These are phyloP conservation scores for Hypoxylon rickii DNA, from an alignment of 495 filamentous ascomycete genomes.

Conservation along the genomic window DNA sequence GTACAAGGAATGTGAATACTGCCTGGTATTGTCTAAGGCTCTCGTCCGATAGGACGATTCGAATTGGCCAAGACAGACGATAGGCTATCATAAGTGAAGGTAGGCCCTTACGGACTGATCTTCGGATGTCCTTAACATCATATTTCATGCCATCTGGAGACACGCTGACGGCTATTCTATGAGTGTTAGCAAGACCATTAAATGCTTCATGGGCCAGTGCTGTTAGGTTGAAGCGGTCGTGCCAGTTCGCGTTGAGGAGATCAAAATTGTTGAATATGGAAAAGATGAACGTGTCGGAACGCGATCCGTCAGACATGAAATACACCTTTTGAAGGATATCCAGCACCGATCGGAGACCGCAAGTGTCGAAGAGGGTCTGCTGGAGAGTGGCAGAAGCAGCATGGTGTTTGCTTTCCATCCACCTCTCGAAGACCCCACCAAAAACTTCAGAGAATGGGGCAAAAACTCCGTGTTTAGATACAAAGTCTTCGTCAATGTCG, in stretches of 20 bases:
- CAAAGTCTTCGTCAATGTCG: slow-evolving; percentile 60
- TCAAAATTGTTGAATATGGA: slow-evolving; percentile 81
- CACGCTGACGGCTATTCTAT: slow-evolving; percentile 61
- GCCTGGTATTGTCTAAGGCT: slow-evolving; percentile 67
- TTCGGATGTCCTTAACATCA: slow-evolving; percentile 43
- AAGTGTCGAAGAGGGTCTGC: slow-evolving; percentile 67
- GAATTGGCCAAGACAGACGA: slow-evolving; percentile 80
- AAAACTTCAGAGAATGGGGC: slow-evolving; percentile 80
- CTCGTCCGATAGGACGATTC: slow-evolving; percentile 71
- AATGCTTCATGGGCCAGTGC: slow-evolving; percentile 77
- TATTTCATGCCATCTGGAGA: slow-evolving; percentile 43
- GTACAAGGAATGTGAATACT: slow-evolving; percentile 75
- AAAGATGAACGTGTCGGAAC: slow-evolving; percentile 63
- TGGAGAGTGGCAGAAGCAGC: slow-evolving; percentile 67
- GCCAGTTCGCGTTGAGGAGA: slow-evolving; percentile 67
- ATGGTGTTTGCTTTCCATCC: slow-evolving; percentile 74
- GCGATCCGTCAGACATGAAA: slow-evolving; percentile 70
- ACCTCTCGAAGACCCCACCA: slow-evolving; percentile 65
- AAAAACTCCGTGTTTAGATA: slow-evolving; percentile 46
- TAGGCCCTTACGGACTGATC: slow-evolving; percentile 54
- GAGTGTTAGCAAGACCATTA: slow-evolving; percentile 57
- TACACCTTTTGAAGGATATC: slow-evolving; percentile 73
- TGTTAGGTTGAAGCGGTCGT: slow-evolving; percentile 80
- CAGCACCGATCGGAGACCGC: slow-evolving; percentile 67
- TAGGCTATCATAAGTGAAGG: slow-evolving; percentile 63